Evolutionary conservation across 768 basidiomycete species (phyloP).

Genomic region (Suillus decipiens): DNA sequence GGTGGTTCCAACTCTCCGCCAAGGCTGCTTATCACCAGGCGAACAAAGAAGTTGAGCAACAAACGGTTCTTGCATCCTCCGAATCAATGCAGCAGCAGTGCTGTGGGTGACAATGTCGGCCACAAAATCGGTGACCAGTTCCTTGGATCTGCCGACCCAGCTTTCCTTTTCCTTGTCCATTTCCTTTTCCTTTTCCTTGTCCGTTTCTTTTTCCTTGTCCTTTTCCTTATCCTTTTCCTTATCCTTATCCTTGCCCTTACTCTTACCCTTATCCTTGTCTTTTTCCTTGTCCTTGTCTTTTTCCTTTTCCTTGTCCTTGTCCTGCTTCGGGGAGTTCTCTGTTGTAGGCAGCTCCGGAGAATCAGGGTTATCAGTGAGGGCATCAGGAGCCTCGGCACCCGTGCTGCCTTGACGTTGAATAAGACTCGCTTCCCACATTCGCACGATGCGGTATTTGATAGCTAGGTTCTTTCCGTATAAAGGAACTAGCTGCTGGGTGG

Average conservation of each 20-base stretch:
- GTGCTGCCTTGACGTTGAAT: background rate
- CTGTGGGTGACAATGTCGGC: background rate
- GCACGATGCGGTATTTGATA: slow-evolving; percentile 17
- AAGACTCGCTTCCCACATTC: slow-evolving; percentile 23
- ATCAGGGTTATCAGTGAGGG: background rate
- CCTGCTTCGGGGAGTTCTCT: slow-evolving; percentile 1
- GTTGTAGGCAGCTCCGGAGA: background rate
- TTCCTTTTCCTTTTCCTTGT: background rate
- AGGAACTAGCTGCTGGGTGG: slow-evolving; percentile 15
- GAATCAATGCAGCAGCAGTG: slow-evolving; percentile 5
- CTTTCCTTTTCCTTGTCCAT: background rate
- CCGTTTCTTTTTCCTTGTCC: background rate
- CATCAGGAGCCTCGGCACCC: background rate
- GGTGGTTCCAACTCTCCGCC: slow-evolving; percentile 4
- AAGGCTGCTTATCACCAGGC: background rate
- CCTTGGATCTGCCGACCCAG: slow-evolving; percentile 6
- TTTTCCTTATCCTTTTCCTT: background rate
- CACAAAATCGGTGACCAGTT: background rate
- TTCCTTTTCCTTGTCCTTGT: background rate
- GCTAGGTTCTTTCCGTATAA: slow-evolving; percentile 5
- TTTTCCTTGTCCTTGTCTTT: background rate
- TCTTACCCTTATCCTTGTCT: too few species aligned
- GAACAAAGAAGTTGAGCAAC: slow-evolving; percentile 8
- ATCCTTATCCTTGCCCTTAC: background rate
- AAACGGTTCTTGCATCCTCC: slow-evolving; percentile 10